Conservation (phyloP, 306 rosid species). For the Quercus alba region DNA sequence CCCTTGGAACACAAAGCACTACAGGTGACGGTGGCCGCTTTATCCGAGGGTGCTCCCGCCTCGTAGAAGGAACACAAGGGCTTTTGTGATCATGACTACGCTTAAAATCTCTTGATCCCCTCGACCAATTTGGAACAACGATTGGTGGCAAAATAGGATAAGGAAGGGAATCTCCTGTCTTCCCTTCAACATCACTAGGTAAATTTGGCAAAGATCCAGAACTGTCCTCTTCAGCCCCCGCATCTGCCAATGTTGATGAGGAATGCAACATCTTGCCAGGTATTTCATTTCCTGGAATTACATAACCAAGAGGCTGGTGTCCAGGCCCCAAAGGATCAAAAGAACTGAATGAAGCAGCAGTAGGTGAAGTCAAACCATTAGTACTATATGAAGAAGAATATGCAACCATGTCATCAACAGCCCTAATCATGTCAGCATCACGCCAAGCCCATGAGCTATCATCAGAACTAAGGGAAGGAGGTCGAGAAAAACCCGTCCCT, state of each 20-base stretch:
- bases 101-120: slow-evolving; percentile 75
- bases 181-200: slow-evolving; percentile 68
- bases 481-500: slow-evolving; percentile 83
- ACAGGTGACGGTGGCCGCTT: slow-evolving; percentile 95
- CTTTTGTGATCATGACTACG: slow-evolving; percentile 69
- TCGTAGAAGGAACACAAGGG: slow-evolving; percentile 77
- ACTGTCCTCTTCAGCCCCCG: slow-evolving; percentile 57
- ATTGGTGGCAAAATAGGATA: slow-evolving; percentile 90
- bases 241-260: slow-evolving; percentile 59
- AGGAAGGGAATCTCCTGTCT: slow-evolving; percentile 61
- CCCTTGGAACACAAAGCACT: slow-evolving; percentile 83
- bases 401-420: slow-evolving; percentile 99
- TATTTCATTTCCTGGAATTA: slow-evolving; percentile 72
- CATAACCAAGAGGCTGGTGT: slow-evolving; percentile 71
- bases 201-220: slow-evolving; percentile 62
- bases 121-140: slow-evolving; percentile 67
- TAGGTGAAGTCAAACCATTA: slow-evolving; percentile 86
- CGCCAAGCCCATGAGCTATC: slow-evolving; percentile 97
- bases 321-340: slow-evolving; percentile 78
- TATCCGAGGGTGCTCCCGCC: slow-evolving; percentile 84
- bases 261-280: slow-evolving; percentile 73
- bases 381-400: slow-evolving; percentile 88
- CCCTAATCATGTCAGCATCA: slow-evolving; percentile 91
- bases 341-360: slow-evolving; percentile 79
- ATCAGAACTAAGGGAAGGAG: slow-evolving; percentile 96